Conservation (phyloP, 1,284 basidiomycete species). For the Ustilago hordei region DNA sequence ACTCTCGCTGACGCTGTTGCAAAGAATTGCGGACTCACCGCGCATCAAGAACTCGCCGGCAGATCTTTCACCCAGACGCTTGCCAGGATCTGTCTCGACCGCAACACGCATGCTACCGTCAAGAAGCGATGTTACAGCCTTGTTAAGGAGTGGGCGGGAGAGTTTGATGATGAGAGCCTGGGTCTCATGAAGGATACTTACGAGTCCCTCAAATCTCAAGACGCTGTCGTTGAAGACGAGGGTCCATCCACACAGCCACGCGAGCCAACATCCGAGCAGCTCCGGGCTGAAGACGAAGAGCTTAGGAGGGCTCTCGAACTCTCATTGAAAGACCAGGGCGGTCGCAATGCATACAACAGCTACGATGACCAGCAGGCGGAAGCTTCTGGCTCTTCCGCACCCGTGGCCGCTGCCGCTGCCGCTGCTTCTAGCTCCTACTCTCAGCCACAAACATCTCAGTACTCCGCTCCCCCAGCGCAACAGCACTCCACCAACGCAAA, state of each 20-base stretch:
- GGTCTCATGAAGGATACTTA: conserved; percentile 93
- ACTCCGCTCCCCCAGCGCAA: conserved; percentile 60
- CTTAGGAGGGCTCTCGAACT: conserved; percentile 65
- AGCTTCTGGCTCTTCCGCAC: conserved; percentile 31
- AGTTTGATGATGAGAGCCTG: conserved; percentile 79
- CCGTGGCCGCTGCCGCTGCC: conserved; percentile 38
- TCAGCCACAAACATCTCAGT: conserved; percentile 14
- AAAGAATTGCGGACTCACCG: conserved; percentile 86
- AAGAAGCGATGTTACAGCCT: conserved; percentile 80
- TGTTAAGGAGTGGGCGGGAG: conserved; percentile 85
- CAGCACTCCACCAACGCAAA: conserved; percentile 70
- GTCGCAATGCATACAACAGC: conserved; percentile 32
- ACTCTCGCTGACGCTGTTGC: conserved; percentile 72
- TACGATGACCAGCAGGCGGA: conserved; percentile 32
- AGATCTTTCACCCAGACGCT: conserved; percentile 89
- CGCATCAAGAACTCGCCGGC: conserved; percentile 88
- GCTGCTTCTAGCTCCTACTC: conserved; percentile 16
- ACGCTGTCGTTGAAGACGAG: conserved; percentile 53
- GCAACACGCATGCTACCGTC: conserved; percentile 91
- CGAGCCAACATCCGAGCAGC: conserved; percentile 55
- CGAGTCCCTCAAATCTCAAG: conserved; percentile 81
- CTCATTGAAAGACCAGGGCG: conserved; percentile 65
- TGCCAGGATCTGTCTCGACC: conserved; percentile 86
- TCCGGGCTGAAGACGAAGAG: conserved; percentile 67
- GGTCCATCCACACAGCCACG: conserved; percentile 14